Evolutionary conservation across 257 asterid genomes (phyloP).

Genomic region (Euphrasia confusa): DNA sequence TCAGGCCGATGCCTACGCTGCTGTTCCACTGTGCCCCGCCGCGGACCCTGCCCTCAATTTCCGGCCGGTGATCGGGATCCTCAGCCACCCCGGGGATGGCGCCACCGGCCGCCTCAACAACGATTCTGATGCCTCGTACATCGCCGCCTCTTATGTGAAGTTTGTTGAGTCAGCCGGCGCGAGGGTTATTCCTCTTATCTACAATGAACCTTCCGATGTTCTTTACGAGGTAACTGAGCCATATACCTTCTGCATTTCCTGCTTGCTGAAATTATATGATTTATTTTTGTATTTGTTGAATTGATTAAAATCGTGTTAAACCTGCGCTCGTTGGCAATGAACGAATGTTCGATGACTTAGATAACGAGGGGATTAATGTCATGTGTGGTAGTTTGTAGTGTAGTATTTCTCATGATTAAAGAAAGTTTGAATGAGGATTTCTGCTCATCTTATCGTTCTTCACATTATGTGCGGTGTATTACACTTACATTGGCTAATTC

Average conservation of each 20-base stretch:
- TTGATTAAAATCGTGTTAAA: no score
- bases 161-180: constrained; percentile 91
- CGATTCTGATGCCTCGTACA: constrained; percentile 59
- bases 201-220: constrained; percentile 59
- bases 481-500: constrained; percentile 1
- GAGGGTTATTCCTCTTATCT: constrained; percentile 84
- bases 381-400: no score
- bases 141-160: constrained; percentile 90
- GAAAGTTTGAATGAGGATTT: no score
- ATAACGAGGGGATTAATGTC: no score
- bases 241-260: background rate
- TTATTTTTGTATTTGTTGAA: background rate
- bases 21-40: constrained; percentile 44
- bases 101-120: constrained; percentile 72
- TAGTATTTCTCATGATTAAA: no score
- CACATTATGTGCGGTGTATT: background rate
- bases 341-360: no score
- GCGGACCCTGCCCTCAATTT: constrained; percentile 49
- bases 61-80: constrained; percentile 79
- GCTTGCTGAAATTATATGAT: constrained; percentile 5
- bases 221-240: constrained; percentile 39
- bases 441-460: background rate
- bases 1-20: constrained; percentile 23
- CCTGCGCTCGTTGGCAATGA: no score
- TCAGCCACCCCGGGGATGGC: constrained; percentile 90